Conservation (phyloP, 352 stramenopile genomes). For the Pythium folliculosum region DNA sequence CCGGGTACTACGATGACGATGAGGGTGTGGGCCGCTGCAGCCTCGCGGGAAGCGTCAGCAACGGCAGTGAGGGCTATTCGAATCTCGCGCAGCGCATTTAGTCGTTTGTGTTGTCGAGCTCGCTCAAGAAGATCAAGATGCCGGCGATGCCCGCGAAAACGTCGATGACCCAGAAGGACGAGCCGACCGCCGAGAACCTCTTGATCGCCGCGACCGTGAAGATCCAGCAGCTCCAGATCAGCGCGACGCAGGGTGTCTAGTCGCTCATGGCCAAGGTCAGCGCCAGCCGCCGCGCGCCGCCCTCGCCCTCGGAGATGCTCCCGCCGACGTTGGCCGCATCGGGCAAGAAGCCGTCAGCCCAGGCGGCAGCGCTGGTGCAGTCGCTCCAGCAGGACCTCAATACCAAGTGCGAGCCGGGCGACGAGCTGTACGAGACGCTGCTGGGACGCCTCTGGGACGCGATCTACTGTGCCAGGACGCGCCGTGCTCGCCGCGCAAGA, state of each 20-base stretch:
- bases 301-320: neutral
- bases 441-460: conserved; percentile 65
- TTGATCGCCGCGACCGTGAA: conserved; percentile 50
- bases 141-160: conserved; percentile 45
- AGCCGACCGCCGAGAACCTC: conserved; percentile 67
- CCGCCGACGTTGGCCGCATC: neutral
- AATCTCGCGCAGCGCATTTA: conserved; percentile 33
- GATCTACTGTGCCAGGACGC: conserved; percentile 41
- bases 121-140: conserved; percentile 47
- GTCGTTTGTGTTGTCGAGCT: conserved; percentile 38
- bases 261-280: conserved; percentile 36
- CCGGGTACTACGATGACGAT: conserved; percentile 24
- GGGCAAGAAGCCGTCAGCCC: conserved; percentile 31
- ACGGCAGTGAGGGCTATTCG: conserved; percentile 24
- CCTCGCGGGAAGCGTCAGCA: neutral
- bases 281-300: conserved; percentile 10
- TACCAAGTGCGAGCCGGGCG: conserved; percentile 55
- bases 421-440: conserved; percentile 65
- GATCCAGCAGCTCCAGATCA: conserved; percentile 51
- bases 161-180: conserved; percentile 55
- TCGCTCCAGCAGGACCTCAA: conserved; percentile 67
- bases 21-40: conserved; percentile 20
- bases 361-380: conserved; percentile 45
- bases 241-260: conserved; percentile 37
- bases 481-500: conserved; percentile 19